These are phyloP conservation scores for Penicillium sp. DNA, from an alignment of 2,329 filamentous ascomycete genomes.

Conservation along the genomic window DNA sequence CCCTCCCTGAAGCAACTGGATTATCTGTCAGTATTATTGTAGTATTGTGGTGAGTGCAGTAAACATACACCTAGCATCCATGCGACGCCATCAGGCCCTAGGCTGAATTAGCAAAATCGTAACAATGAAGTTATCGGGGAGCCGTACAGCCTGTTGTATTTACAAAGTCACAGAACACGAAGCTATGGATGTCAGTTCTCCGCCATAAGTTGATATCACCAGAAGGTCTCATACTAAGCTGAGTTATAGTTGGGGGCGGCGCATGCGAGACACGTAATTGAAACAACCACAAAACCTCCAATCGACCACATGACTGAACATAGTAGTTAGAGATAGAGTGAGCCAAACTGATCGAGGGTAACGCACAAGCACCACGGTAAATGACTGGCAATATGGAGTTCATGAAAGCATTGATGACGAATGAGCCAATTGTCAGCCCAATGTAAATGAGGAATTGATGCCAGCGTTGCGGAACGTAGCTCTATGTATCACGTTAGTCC, in stretches of 20 bases:
- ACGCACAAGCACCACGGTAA: constrained; percentile 60
- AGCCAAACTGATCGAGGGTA: not conserved
- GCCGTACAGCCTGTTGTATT: constrained; percentile 61
- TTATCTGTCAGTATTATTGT: constrained; percentile 9
- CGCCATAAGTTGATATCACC: too few relatives aligned
- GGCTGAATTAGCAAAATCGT: constrained; percentile 8
- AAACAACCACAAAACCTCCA: constrained; percentile 65
- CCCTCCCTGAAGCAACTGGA: constrained; percentile 46
- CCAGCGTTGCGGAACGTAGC: constrained; percentile 59
- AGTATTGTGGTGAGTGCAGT: not conserved
- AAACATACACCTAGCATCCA: constrained; percentile 40
- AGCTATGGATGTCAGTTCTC: constrained; percentile 19
- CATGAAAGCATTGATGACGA: constrained; percentile 64
- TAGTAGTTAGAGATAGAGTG: constrained; percentile 1
- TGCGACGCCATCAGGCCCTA: constrained; percentile 59
- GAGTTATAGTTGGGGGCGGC: constrained; percentile 64
- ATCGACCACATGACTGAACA: constrained; percentile 65
- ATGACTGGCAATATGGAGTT: constrained; percentile 62
- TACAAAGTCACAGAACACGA: constrained; percentile 62
- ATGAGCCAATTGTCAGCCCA: constrained; percentile 58
- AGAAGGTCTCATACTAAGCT: constrained; percentile 47
- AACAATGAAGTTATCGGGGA: not conserved
- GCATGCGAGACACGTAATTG: constrained; percentile 65
- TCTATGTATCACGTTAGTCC: constrained; percentile 10
- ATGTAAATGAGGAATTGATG: constrained; percentile 73